These are phyloP conservation scores for Blastomyces parvus DNA, from an alignment of 2,329 filamentous ascomycete species.

Conservation along the genomic window DNA sequence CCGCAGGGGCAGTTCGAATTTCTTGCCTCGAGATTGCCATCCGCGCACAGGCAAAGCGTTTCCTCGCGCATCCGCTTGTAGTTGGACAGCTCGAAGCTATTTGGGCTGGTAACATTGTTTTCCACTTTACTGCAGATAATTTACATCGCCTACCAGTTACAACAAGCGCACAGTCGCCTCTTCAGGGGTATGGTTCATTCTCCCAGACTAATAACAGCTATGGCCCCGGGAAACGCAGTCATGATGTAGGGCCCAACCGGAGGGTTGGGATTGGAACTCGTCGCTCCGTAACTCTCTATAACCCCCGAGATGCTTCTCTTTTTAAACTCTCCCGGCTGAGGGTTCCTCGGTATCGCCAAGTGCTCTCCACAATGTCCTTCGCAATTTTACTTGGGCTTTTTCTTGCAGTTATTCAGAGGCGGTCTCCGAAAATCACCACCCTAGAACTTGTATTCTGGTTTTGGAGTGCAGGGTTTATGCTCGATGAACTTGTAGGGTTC, in stretches of 20 bases:
- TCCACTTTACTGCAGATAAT: slow-evolving; percentile 79
- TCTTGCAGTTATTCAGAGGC: slow-evolving; percentile 65
- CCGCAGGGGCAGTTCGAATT: slow-evolving; percentile 58
- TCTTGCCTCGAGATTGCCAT: slow-evolving; percentile 92
- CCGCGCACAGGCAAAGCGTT: slow-evolving; percentile 82
- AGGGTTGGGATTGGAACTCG: slow-evolving; percentile 30
- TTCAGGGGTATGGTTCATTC: slow-evolving; percentile 21
- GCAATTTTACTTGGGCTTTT: slow-evolving; percentile 78
- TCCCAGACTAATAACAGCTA: neutral
- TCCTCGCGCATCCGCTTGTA: slow-evolving; percentile 81
- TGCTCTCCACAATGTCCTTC: slow-evolving; percentile 80
- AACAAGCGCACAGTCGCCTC: slow-evolving; percentile 19
- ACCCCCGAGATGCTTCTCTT: slow-evolving; percentile 78
- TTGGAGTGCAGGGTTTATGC: slow-evolving; percentile 94
- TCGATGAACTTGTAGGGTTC: slow-evolving; percentile 91
- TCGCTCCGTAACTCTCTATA: slow-evolving; percentile 76
- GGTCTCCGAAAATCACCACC: slow-evolving; percentile 69
- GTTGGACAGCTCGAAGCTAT: slow-evolving; percentile 94
- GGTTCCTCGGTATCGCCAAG: slow-evolving; percentile 83
- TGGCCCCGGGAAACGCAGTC: neutral
- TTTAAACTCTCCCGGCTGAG: slow-evolving; percentile 86
- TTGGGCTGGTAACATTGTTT: slow-evolving; percentile 91
- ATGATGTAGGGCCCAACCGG: slow-evolving; percentile 14
- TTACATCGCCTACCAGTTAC: slow-evolving; percentile 56
- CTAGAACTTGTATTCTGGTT: slow-evolving; percentile 92